These are phyloP conservation scores for Trichophyton schoenleinii DNA, from an alignment of 2,329 filamentous ascomycete species.

Conservation along the genomic window DNA sequence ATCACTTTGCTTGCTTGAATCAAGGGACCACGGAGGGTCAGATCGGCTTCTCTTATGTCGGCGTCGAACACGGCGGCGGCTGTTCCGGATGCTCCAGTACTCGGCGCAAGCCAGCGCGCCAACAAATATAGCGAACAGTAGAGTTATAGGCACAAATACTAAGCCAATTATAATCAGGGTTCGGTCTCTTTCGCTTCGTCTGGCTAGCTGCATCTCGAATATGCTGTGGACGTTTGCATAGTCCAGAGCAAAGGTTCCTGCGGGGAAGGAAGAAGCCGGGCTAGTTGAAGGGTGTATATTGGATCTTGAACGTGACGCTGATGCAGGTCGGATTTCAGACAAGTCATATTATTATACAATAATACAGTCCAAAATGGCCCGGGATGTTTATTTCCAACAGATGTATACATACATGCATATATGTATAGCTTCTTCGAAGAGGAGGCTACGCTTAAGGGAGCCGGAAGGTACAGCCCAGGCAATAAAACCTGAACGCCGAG, in stretches of 20 bases:
- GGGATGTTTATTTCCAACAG: neutral
- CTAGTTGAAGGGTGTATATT: neutral
- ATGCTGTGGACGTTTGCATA: neutral
- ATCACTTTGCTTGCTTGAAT: conserved; percentile 22
- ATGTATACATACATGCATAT: neutral
- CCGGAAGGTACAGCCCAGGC: neutral
- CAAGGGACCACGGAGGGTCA: conserved; percentile 20
- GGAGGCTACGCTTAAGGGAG: neutral
- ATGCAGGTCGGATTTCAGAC: neutral
- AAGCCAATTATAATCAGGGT: conserved; percentile 31
- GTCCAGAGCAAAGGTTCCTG: neutral
- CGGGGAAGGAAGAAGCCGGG: neutral
- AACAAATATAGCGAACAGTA: conserved; percentile 30
- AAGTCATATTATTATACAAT: neutral
- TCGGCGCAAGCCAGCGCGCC: conserved; percentile 29
- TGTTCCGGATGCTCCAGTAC: conserved; percentile 19
- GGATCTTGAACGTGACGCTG: neutral
- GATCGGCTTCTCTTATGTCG: conserved; percentile 21
- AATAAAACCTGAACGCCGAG: neutral
- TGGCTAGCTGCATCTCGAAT: conserved; percentile 4
- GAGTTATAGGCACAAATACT: conserved; percentile 36
- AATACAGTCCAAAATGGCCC: neutral
- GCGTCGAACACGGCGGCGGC: conserved; percentile 19
- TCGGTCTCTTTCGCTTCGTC: conserved; percentile 11
- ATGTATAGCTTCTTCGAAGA: neutral